Evolutionary conservation across 495 filamentous ascomycete species (phyloP), one percentile per base, ranked within the genome.

Genomic region (Rostrohypoxylon terebratum): DNA sequence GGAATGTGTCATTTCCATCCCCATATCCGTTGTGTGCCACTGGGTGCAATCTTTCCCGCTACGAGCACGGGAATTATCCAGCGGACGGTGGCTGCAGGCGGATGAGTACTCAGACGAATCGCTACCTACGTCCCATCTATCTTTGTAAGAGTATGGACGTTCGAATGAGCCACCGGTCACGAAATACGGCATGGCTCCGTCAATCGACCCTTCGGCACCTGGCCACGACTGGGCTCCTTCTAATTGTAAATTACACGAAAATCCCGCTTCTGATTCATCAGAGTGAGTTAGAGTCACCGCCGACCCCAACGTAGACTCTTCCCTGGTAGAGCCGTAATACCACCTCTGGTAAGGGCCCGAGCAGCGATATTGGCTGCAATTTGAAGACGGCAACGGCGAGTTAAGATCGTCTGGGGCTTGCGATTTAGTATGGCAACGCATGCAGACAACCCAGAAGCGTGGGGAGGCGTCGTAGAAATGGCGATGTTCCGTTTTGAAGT

Each of bases 271-370:
- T 8, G 66, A 74, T 14, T 70, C 66, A 25, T 59, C 68, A n/a
- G 55, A 73, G 34, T 58, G 50, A n/a, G 60, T 62, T 21, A 67
- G 25, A 13, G 53, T 31, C 4, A 66, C 16, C 14, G 68, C 34
- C 7, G 65, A 60, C 42, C 54, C 62, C 16, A 14, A 18, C 4
- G 60, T 48, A 3, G 67, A 71, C 25, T 68, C 68, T 20, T 60
- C 63, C 63, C 42, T 65, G 18, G 50, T 68, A 13, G 68, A 75
- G 36, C 72, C 72, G 13, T 65, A 75, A 21, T 75, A 75, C 63
- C 67, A 71, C 40, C 48, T 68, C 47, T 65, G 63, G 21, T 51
- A 63, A 42, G 44, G 16, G 16, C 59, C 63, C 10, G 48, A 44
- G 38, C 72, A 75, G 9, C 59, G 59, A 14, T 10, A 50, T 44